phyloP scores from a whole-genome alignment of 371 early-diverging fungal species.

The Smittium culicis region DNA sequence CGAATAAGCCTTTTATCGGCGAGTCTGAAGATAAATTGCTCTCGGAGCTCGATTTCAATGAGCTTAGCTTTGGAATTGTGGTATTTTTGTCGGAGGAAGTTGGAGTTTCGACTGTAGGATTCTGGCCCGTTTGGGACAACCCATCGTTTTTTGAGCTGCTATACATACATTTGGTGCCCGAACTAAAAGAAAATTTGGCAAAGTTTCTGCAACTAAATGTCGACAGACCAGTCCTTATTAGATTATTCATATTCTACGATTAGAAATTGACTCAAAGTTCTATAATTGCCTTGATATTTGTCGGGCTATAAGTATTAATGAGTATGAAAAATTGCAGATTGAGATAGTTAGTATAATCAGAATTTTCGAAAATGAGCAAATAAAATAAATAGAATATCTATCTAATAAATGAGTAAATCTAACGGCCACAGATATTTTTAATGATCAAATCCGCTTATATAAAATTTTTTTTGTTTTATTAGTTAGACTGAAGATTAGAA shows the following conservation, averaged over 20 bases:
- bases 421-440: too few species aligned
- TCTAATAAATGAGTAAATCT: too few species aligned
- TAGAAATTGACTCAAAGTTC: background rate
- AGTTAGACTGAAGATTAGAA: too few species aligned
- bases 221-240: background rate
- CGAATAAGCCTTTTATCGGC: background rate
- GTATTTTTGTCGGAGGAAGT: background rate
- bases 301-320: too few species aligned
- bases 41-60: background rate
- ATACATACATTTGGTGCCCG: background rate
- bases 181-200: background rate
- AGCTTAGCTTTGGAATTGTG: background rate
- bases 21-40: background rate
- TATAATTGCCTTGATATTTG: too few species aligned
- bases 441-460: too few species aligned
- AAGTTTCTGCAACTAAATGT: background rate
- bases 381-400: too few species aligned
- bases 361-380: too few species aligned
- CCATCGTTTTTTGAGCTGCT: too few species aligned
- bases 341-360: too few species aligned
- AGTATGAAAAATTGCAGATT: too few species aligned
- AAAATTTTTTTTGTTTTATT: too few species aligned
- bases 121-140: background rate
- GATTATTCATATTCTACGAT: background rate
- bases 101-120: background rate